phyloP scores from a whole-genome alignment of 169 alveolate species.

The Theileria parva region DNA sequence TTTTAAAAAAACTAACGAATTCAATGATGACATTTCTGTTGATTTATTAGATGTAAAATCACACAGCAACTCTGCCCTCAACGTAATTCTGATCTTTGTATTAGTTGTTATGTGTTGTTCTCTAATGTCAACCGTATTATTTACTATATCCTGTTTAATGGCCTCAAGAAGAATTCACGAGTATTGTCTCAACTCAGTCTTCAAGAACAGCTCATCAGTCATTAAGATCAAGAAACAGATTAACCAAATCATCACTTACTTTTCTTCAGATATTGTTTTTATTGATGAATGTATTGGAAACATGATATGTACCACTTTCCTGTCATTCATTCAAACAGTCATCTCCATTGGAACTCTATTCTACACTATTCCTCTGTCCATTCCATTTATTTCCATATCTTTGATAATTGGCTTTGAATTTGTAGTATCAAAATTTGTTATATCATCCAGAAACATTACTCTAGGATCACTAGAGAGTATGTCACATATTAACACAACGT shows the following conservation, averaged over 20 bases:
- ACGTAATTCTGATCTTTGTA: not conserved
- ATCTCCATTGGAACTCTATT: conserved; percentile 27
- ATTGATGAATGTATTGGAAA: conserved; percentile 38
- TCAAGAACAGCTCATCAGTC: conserved; percentile 9
- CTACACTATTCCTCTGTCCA: conserved; percentile 17
- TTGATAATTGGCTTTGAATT: not conserved
- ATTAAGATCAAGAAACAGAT: not conserved
- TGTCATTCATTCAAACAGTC: not conserved
- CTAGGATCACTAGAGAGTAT: conserved; percentile 17
- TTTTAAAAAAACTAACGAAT: not conserved
- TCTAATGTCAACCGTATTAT: not conserved
- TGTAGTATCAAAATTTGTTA: not conserved
- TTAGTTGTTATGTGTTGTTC: not conserved
- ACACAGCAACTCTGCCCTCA: not conserved
- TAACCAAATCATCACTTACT: conserved; percentile 31
- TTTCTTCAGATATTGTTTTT: conserved; percentile 29
- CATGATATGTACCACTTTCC: not conserved
- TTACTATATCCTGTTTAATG: conserved; percentile 9
- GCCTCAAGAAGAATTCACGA: conserved; percentile 34
- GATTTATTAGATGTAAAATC: not conserved
- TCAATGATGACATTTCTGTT: not conserved
- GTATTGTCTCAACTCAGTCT: conserved; percentile 32
- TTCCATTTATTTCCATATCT: conserved; percentile 16
- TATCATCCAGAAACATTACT: conserved; percentile 19
- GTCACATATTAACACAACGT: conserved; percentile 18